Percentiles rank a stretch among this genome's conserved stretches.
Conservation (phyloP, 306 rosid genomes). For the Prunus mongolica region DNA sequence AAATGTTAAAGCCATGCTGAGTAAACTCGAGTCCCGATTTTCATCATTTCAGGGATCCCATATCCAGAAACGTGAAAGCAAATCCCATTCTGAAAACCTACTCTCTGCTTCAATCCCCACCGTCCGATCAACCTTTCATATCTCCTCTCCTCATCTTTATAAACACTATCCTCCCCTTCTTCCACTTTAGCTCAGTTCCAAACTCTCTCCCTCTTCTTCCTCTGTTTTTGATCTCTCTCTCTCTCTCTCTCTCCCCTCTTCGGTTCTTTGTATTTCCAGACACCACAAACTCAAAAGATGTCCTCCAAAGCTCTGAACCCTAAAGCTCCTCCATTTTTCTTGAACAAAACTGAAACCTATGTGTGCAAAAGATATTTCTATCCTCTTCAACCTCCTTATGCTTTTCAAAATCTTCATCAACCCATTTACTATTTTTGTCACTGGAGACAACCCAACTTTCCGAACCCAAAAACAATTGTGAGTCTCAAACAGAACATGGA, state of each 20-base stretch:
- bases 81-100: too few species aligned
- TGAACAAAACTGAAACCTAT: not conserved
- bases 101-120: not conserved
- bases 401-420: not conserved
- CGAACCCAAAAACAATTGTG: too few species aligned
- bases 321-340: not conserved
- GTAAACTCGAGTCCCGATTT: not conserved
- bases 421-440: not conserved
- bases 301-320: constrained; percentile 10
- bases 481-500: too few species aligned
- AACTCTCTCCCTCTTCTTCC: not conserved
- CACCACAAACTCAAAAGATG: too few species aligned
- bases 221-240: not conserved
- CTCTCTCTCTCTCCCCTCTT: too few species aligned
- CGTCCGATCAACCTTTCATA: not conserved
- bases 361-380: too few species aligned
- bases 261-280: too few species aligned
- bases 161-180: not conserved
- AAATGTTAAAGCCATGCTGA: not conserved
- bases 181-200: not conserved
- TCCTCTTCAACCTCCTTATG: not conserved
- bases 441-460: not conserved
- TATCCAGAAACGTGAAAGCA: not conserved
- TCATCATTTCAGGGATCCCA: constrained; percentile 11
- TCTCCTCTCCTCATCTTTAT: not conserved